Evolutionary conservation across 768 basidiomycete genomes (phyloP), one percentile per base, ranked within the genome.

Genomic region (Pholiota molesta): DNA sequence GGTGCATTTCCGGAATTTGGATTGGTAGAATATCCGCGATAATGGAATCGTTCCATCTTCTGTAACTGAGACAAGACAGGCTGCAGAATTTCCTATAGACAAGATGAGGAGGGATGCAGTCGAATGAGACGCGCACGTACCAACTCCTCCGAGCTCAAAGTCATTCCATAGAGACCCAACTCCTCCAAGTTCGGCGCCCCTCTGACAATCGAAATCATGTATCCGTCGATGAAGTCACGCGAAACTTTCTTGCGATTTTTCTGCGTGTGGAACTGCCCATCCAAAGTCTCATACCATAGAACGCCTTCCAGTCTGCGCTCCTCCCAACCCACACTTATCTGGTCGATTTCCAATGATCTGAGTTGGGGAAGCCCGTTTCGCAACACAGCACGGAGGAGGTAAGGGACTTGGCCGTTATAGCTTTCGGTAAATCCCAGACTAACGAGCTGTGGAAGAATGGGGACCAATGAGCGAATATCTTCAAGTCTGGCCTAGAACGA

Each of bases 401-500:
- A 70, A 0, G 69, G 65, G n/a, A 68, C 62, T 39, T 70, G 69
- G 0, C 60, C 59, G 8, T 70, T 66, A 9, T 62, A 31, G n/a
- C 54, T 64, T 1, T 51, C 16, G 19, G 37, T n/a, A 33, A 68
- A 33, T 4, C 51, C 16, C 9, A 68, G 53, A 26, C 59, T 52
- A 8, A 60, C 9, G n/a, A 44, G 42, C 42, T 44, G 42, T 10
- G 42, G 19, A 44, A 44, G 42, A 4, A 44, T 17, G 6, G 42
- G 42, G 3, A 44, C 42, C 9, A 44, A 44, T n/a, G 1, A 1
- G 6, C 55, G 60, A 3, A 62, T 61, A 52, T 68, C 67, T 4
- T 51, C 7, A 47, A 61, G 19, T 19, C 42, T 44, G 6, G 42
- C 42, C 42, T 44, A 2, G 19, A 37, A 16, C 6, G 6, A 39